Base-by-base conservation (phyloP, 768 basidiomycete genomes). In the Mycena epipterygia region DNA sequence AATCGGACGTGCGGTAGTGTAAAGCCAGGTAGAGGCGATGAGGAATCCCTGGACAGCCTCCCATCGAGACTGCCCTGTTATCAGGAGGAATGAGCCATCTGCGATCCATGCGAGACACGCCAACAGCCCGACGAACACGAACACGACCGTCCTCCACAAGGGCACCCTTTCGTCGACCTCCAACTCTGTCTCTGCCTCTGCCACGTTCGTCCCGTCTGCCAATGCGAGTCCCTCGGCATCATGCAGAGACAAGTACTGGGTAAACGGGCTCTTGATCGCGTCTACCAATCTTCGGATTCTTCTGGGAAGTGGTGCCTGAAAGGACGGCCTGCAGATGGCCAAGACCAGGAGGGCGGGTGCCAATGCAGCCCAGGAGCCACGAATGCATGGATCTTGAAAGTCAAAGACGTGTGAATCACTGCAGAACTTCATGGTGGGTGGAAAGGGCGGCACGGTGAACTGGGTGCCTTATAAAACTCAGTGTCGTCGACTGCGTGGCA, bases 11-110 rank as follows among this genome's bases (percentile, higher is more conserved):
- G 85, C 73, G 23, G 88, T 32, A 0, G 91, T 89, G 73, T 93
- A 94, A 42, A 92, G 77, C 94, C 94, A 95, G 3, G 89, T 81
- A 0, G 80, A 72, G 0, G 89, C 89, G 23, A 88, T 74, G 30
- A 91, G 75, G 55, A 91, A 80, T 0, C 85, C 81, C 9, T 81
- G 81, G 2, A 85, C 66, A n/a, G 79, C 83, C 17, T 63, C 71
- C 82, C 85, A 85, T 32, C 74, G 73, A 25, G 75, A 60, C 0
- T 75, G 65, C 25, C 85, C 78, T 41, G 79, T 80, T n/a, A 86
- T 83, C 19, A 90, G 72, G 19, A 75, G 74, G 76, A 88, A 94
- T 8, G 88, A 87, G 21, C 88, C 90, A 5, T 84, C 75, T n/a
- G 84, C 85, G 2, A 91, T 77, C 91, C 93, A 93, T 12, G 80